Base-by-base conservation (phyloP, 495 filamentous ascomycete species). In the Pseudotulostoma volvatum region DNA sequence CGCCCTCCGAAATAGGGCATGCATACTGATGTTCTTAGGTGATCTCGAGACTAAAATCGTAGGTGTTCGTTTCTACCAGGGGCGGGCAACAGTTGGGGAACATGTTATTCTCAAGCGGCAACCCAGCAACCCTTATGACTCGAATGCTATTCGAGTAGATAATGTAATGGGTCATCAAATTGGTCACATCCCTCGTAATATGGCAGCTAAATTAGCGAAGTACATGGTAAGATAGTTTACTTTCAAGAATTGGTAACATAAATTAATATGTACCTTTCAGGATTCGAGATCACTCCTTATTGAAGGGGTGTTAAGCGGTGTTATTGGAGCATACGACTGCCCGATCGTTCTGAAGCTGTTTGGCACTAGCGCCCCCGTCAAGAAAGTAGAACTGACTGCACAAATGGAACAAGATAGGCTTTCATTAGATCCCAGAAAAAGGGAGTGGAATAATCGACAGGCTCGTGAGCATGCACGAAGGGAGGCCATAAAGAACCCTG, bases 91-190 rank as follows among this genome's bases (percentile, higher is more conserved):
- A 3, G 36, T 65, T 3, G 80, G 81, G 9, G 87, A 95, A 51
- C 66, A 73, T 41, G 79, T 90, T 1, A 44, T 83, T 18, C 50
- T 81, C 37, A 59, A 54, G 20, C 63, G 87, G 44, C 80, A 93
- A 40, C 78, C 82, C 2, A 39, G 48, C 9, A 95, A 95, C 44
- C 46, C 60, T 38, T 86, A 81, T 47, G 84, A 90, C 47, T 41
- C 51, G 2, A 92, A 92, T 61, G 84, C 84, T 2, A 81, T 94
- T 36, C 73, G 74, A 4, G 70, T 90, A 1, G 64, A 79, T 43
- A 93, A 92, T 56, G 81, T 85, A n/a, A 71, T 79, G 55, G 68
- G 77, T 15, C 52, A 41, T 2, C 85, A 93, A 47, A 80, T 93
- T 41, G 87, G 87, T 2, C 83, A 93, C 54, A 68, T 95, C 31